Percentiles rank a stretch among this genome's conserved stretches.
Evolutionary conservation across 2,329 filamentous ascomycete species (phyloP).

Genomic region (Cladophialophora psammophila): DNA sequence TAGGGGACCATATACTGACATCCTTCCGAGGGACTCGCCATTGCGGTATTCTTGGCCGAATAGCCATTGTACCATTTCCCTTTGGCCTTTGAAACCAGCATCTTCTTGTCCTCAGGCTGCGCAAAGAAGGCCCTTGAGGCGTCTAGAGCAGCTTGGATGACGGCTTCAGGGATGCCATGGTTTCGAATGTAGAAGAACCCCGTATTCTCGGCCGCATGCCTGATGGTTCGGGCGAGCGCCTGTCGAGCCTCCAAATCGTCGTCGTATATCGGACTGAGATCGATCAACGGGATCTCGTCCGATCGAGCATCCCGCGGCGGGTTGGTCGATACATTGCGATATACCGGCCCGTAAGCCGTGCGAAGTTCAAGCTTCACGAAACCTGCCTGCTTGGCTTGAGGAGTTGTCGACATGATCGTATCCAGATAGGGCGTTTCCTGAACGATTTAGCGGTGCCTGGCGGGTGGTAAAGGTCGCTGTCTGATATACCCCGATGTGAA

Average conservation of each 20-base stretch:
- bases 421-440: no score
- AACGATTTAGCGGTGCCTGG: background rate
- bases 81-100: constrained; percentile 56
- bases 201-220: constrained; percentile 57
- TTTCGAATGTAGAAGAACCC: constrained; percentile 60
- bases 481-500: background rate
- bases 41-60: constrained; percentile 16
- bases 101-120: constrained; percentile 55
- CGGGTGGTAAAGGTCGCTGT: background rate
- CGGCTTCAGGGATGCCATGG: constrained; percentile 51
- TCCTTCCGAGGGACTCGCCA: constrained; percentile 33
- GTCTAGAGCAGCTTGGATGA: constrained; percentile 54
- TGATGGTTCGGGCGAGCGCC: constrained; percentile 53
- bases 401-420: constrained; percentile 24
- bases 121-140: constrained; percentile 56
- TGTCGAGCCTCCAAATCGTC: constrained; percentile 47
- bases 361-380: constrained; percentile 51
- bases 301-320: constrained; percentile 51
- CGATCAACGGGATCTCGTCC: constrained; percentile 63
- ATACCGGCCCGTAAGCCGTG: constrained; percentile 55
- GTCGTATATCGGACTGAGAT: constrained; percentile 53
- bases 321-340: constrained; percentile 52
- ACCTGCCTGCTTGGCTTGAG: constrained; percentile 14
- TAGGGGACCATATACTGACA: constrained; percentile 20
- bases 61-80: constrained; percentile 47